Base-by-base conservation (phyloP, 768 basidiomycete genomes). In the Mycena floridula region DNA sequence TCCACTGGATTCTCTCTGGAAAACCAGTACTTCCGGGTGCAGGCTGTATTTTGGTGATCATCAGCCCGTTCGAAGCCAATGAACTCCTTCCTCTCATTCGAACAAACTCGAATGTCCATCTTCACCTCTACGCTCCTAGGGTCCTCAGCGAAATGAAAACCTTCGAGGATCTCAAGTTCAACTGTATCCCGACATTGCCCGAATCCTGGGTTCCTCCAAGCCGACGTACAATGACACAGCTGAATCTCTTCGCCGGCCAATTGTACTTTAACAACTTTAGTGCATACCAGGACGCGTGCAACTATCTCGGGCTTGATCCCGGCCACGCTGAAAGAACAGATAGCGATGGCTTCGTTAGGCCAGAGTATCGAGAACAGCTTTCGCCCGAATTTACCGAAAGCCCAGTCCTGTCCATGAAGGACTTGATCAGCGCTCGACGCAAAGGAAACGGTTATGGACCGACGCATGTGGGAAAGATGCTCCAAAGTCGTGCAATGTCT, bases 1-100 rank as follows among this genome's bases (percentile, higher is more conserved):
- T 72, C 28, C 59, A 69, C 24, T 76, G 75, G 74, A 60, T 76
- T 36, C 25, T 73, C 25, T 66, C n/a, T n/a, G n/a, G n/a, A n/a
- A n/a, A n/a, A n/a, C n/a, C 64, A 5, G 46, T 45, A 28, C 41
- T 32, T 32, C 22, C 32, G 8, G 13, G 26, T 2, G 32, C 30
- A 25, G 50, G 18, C 5, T 40, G 2, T 2, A 25, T 44, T 3
- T 50, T 72, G 7, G 58, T 76, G 23, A 47, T 68, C 11, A 40
- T 72, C 43, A 77, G 74, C 52, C 69, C 50, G 18, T 60, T 40
- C 37, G 72, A 76, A 53, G 70, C 55, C 21, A 59, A 73, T 37
- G 36, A 32, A 11, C 57, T 72, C 12, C 51, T 74, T 2, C 59
- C 61, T 0, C 35, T 37, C 16, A 70, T 76, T 40, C 60, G 61